These are phyloP conservation scores for Monilinia fructigena DNA, from an alignment of 2,329 filamentous ascomycete species.

Conservation along the genomic window DNA sequence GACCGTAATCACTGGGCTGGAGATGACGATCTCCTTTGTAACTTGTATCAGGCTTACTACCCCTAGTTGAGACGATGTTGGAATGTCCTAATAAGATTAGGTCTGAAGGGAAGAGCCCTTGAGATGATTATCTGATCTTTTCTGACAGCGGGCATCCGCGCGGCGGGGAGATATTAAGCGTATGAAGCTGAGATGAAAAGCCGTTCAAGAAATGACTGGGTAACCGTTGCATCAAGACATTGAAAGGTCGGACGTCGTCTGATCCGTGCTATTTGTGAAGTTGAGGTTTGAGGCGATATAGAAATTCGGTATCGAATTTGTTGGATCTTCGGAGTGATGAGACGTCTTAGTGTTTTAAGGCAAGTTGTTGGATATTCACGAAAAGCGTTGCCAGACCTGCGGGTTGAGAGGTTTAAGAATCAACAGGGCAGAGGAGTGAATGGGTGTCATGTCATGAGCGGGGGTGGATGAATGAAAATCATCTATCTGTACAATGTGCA, in stretches of 20 bases:
- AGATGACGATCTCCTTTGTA: slow-evolving; percentile 37
- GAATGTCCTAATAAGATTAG: slow-evolving; percentile 41
- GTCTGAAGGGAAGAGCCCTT: slow-evolving; percentile 49
- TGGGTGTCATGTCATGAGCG: slow-evolving; percentile 13
- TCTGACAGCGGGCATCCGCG: slow-evolving; percentile 54
- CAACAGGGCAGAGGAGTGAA: slow-evolving; percentile 16
- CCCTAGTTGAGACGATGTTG: slow-evolving; percentile 34
- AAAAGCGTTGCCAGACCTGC: slow-evolving; percentile 13
- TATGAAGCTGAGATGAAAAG: slow-evolving; percentile 16
- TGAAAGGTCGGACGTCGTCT: slow-evolving; percentile 15
- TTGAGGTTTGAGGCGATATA: slow-evolving; percentile 11
- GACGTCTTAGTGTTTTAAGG: slow-evolving; percentile 19
- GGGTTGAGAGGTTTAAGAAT: slow-evolving; percentile 23
- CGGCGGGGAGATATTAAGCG: slow-evolving; percentile 34
- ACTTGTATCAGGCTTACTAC: slow-evolving; percentile 42
- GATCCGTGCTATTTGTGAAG: slow-evolving; percentile 18
- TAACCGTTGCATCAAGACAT: slow-evolving; percentile 18
- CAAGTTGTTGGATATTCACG: slow-evolving; percentile 12
- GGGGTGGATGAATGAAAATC: not conserved
- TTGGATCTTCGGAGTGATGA: slow-evolving; percentile 17
- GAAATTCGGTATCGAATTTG: slow-evolving; percentile 9
- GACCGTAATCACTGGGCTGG: slow-evolving; percentile 34
- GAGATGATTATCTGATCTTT: slow-evolving; percentile 53
- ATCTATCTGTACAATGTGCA: not conserved
- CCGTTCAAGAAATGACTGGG: slow-evolving; percentile 1